Base-by-base conservation (phyloP, 2,329 filamentous ascomycete genomes). In the Trichoderma sp. region DNA sequence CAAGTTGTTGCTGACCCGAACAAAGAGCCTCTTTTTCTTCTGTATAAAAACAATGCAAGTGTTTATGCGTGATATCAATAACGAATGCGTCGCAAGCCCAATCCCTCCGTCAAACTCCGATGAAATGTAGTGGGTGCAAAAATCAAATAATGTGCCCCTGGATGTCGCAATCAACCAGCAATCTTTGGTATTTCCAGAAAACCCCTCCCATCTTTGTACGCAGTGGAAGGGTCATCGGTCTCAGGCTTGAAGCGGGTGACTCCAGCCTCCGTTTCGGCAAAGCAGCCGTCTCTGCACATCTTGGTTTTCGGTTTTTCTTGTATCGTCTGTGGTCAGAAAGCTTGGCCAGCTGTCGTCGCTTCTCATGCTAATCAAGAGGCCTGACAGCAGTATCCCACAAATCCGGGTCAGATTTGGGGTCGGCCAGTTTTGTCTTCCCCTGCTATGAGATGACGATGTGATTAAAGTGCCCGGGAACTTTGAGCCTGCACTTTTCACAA, bases 381-480 rank as follows among this genome's bases (percentile, higher is more conserved):
- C 77, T 75, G 30, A 79, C 74, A n/a, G 65, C 75, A 36, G 72
- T 73, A 59, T 78, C 69, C 78, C 74, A 81, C 59, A 79, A 69
- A 28, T 72, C 69, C 34, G n/a, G 20, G 20, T 74, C 64, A 55
- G 53, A 32, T 23, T 67, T 43, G n/a, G 75, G 75, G 62, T 80
- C 77, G 36, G 78, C 68, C 43, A 81, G 70, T 70, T 72, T 74
- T 30, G 73, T 77, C 66, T 73, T 69, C 26, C 78, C 77, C 30
- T 76, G 74, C 84, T 88, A 90, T 62, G 88, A 88, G 76, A 90
- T 86, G 74, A 93, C 89, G 72, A 94, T 93, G 80, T 95, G 92
- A 77, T 92, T 94, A 78, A 93, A 94, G 79, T 95, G 92, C 1
- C 92, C 92, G 0, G 92, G 92, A 8, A 93, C 91, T 78, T 90